Evolutionary conservation across 2,329 filamentous ascomycete species (phyloP).

Genomic region (Sphaerulina vaccinii): DNA sequence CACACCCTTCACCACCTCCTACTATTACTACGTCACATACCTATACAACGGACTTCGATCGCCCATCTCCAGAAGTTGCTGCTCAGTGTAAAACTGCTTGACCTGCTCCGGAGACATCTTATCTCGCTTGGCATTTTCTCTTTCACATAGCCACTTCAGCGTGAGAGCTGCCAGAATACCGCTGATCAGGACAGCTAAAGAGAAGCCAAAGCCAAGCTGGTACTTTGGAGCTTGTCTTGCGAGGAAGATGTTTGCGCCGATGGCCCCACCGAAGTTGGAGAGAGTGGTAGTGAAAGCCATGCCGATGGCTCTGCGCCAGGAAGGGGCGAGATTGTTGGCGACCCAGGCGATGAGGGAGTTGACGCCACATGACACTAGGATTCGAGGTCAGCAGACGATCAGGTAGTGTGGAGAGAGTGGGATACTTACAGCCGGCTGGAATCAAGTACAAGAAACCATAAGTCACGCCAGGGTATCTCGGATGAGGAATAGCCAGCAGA

Average conservation of each 20-base stretch:
- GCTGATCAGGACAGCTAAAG: conserved; percentile 24
- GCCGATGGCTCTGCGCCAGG: conserved; percentile 34
- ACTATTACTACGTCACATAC: conserved; percentile 29
- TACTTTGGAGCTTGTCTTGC: conserved; percentile 18
- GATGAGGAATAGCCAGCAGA: conserved; percentile 39
- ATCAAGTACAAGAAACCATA: conserved; percentile 55
- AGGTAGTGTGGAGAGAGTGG: conserved; percentile 42
- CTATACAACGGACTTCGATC: conserved; percentile 43
- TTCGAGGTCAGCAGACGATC: neutral
- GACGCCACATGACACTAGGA: conserved; percentile 18
- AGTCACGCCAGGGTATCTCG: conserved; percentile 46
- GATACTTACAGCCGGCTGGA: conserved; percentile 54
- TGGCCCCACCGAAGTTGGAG: conserved; percentile 25
- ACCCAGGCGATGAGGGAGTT: conserved; percentile 49
- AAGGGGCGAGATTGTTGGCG: conserved; percentile 53
- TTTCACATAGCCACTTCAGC: conserved; percentile 1
- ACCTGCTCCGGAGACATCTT: conserved; percentile 36
- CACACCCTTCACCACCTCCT: neutral
- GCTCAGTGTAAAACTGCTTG: conserved; percentile 38
- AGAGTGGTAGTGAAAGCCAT: conserved; percentile 17
- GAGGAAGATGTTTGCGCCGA: conserved; percentile 24
- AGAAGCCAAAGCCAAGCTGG: conserved; percentile 23
- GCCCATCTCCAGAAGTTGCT: conserved; percentile 40
- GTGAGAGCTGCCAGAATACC: conserved; percentile 29
- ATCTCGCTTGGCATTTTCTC: conserved; percentile 36